Evolutionary conservation across 2,329 filamentous ascomycete genomes (phyloP).

Genomic region (Fusarium praegraminearum): DNA sequence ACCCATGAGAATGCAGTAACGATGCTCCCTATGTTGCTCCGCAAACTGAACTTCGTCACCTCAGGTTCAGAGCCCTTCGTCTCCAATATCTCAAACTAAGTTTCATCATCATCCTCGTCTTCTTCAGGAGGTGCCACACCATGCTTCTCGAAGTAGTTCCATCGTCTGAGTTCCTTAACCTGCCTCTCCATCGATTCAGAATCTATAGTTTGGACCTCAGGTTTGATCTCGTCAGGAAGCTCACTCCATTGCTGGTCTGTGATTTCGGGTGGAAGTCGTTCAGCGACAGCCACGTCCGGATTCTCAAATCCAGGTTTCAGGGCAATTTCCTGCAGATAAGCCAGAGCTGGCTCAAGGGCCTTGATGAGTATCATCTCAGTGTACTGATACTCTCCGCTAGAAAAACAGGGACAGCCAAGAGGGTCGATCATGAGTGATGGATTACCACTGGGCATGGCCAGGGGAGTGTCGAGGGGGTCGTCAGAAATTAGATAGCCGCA

Average conservation of each 20-base stretch:
- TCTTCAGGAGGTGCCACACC: slow-evolving; percentile 42
- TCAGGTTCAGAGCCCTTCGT: background rate
- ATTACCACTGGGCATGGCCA: slow-evolving; percentile 66
- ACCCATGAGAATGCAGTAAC: background rate
- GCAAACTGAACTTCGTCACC: background rate
- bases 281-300: slow-evolving; percentile 51
- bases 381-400: slow-evolving; percentile 70
- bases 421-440: slow-evolving; percentile 55
- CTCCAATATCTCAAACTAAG: slow-evolving; percentile 11
- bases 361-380: slow-evolving; percentile 72
- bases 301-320: slow-evolving; percentile 56
- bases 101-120: slow-evolving; percentile 43
- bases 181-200: slow-evolving; percentile 41
- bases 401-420: slow-evolving; percentile 75
- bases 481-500: slow-evolving; percentile 71
- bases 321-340: slow-evolving; percentile 71
- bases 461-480: slow-evolving; percentile 63
- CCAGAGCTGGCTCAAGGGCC: slow-evolving; percentile 65
- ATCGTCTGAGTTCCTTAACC: slow-evolving; percentile 44
- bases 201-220: slow-evolving; percentile 41
- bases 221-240: slow-evolving; percentile 49
- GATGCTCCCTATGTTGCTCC: background rate
- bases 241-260: slow-evolving; percentile 50
- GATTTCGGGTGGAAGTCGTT: slow-evolving; percentile 36
- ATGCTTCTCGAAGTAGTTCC: slow-evolving; percentile 47